Conservation (phyloP, 371 early-diverging fungal genomes). For the Mortierella sp. region DNA sequence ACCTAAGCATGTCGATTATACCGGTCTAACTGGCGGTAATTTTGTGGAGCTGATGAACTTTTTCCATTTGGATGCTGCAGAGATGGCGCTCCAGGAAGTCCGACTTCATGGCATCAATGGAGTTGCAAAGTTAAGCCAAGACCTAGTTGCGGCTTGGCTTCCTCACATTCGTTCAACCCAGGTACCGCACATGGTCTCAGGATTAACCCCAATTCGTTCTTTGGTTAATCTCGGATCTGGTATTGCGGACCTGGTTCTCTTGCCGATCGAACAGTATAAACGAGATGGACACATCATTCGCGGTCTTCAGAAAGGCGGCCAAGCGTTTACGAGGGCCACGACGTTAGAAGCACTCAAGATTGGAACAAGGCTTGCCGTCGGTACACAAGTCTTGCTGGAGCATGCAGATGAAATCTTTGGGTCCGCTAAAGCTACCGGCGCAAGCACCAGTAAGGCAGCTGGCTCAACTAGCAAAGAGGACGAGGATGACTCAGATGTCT, state of each 20-base stretch:
- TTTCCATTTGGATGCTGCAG: slow-evolving; percentile 92
- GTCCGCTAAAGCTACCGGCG: slow-evolving; percentile 54
- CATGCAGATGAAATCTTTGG: slow-evolving; percentile 86
- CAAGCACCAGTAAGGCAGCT: slow-evolving; percentile 21
- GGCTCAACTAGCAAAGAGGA: slow-evolving; percentile 8
- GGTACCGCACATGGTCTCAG: slow-evolving; percentile 88
- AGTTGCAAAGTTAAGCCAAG: slow-evolving; percentile 59
- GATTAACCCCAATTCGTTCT: slow-evolving; percentile 92
- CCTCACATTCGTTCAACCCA: slow-evolving; percentile 93
- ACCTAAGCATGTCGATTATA: slow-evolving; percentile 89
- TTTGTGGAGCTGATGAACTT: slow-evolving; percentile 92
- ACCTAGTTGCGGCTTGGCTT: slow-evolving; percentile 83
- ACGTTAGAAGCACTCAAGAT: slow-evolving; percentile 92
- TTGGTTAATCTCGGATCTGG: slow-evolving; percentile 92
- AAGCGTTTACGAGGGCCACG: slow-evolving; percentile 90
- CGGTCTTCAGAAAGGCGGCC: slow-evolving; percentile 88
- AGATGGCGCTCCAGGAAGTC: slow-evolving; percentile 83
- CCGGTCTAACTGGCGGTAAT: slow-evolving; percentile 79
- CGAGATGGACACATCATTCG: slow-evolving; percentile 91
- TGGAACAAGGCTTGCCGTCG: slow-evolving; percentile 90
- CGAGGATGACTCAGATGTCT: slow-evolving; percentile 15
- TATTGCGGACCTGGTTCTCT: slow-evolving; percentile 90
- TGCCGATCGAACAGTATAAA: slow-evolving; percentile 95
- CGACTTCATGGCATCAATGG: slow-evolving; percentile 78
- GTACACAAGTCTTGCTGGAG: slow-evolving; percentile 91